Base-by-base conservation (phyloP, 768 basidiomycete genomes). In the Suillus tomentosus region DNA sequence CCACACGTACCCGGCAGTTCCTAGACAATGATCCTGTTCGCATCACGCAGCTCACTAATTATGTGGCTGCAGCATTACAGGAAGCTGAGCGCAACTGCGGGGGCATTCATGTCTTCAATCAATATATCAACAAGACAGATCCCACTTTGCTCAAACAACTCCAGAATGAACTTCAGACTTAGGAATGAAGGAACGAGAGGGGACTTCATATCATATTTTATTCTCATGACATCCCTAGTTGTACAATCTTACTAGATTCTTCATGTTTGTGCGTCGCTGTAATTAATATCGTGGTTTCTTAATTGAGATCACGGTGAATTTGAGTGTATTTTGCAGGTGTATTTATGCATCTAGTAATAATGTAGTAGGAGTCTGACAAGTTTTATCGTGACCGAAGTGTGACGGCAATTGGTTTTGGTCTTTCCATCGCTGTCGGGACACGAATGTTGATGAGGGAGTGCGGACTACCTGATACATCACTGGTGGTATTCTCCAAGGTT, bases 81-180 rank as follows among this genome's bases (percentile, higher is more conserved):
- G 84, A 90, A 66, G 91, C 89, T 0, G 88, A 90, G 72, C 79
- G 77, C 11, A 74, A 75, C 13, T 85, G 84, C 65, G 85, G 86
- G 42, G 91, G 92, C 9, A 74, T 82, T 1, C 77, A 81, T 22
- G 76, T 78, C 8, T 89, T 96, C 76, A 85, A 90, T 63, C 75
- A 73, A 13, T 92, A 88, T 70, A 79, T 95, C 15, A 76, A 79
- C 10, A 84, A 86, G 66, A 84, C 89, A 19, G 94, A 95, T 72
- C 85, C 90, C 4, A 79, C 84, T 1, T 84, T 95, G n/a, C 78
- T 94, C 17, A 81, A 85, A 66, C 91, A 93, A 72, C 84, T 94
- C 57, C 83, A 86, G 69, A 78, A 78, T 42, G 85, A 83, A 69
- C 73, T 89, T 36, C 68, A 2, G 60, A 36, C 60, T 59, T 36